Conservation (phyloP, 2,329 filamentous ascomycete genomes). For the Apiospora arundinis region DNA sequence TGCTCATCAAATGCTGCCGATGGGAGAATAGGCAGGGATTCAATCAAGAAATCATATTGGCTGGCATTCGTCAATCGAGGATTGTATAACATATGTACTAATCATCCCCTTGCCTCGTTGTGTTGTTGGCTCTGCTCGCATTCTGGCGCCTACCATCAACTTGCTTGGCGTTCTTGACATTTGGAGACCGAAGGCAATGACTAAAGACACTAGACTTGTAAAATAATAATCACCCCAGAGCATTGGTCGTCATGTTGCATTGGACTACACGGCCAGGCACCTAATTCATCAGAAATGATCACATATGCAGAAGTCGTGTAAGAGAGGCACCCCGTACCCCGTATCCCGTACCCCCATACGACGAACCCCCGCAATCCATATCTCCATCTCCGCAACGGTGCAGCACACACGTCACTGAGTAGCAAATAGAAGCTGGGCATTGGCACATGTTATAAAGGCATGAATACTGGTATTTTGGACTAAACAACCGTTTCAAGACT, state of each 20-base stretch:
- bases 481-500: neutral
- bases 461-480: neutral
- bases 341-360: neutral
- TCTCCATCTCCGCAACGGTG: neutral
- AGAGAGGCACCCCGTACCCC: neutral
- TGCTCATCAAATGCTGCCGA: neutral
- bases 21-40: neutral
- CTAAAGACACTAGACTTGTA: neutral
- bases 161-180: neutral
- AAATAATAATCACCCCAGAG: neutral
- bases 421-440: neutral
- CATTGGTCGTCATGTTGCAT: neutral
- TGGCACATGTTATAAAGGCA: neutral
- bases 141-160: neutral
- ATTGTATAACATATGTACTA: slow-evolving; percentile 9
- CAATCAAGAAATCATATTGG: neutral
- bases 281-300: neutral
- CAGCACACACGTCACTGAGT: neutral
- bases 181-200: neutral
- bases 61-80: neutral
- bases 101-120: neutral
- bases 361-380: neutral
- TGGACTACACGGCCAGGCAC: neutral
- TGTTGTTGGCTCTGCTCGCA: neutral
- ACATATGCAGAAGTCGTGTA: neutral